Evolutionary conservation across 2,329 filamentous ascomycete species (phyloP).

Genomic region (Fusarium chuoi): DNA sequence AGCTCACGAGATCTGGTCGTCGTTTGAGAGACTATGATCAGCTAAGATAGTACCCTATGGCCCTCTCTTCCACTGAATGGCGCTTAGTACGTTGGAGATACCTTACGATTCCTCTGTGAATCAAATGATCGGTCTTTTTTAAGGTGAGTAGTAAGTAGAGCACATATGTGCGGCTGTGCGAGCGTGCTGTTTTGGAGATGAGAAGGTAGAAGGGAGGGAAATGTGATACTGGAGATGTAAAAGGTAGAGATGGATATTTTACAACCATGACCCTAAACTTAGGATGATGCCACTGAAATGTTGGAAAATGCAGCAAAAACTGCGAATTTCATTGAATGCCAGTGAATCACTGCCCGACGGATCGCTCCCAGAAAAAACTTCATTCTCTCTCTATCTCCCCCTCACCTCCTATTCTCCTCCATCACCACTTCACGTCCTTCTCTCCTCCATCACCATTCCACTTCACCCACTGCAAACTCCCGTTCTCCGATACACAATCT

Average conservation of each 20-base stretch:
- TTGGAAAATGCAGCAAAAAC: background rate
- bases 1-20: background rate
- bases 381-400: background rate
- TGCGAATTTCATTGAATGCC: background rate
- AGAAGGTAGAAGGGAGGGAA: background rate
- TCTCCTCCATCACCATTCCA: background rate
- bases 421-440: background rate
- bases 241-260: background rate
- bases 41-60: background rate
- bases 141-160: no score
- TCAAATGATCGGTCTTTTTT: background rate
- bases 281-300: background rate
- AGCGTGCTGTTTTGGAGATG: background rate
- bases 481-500: background rate
- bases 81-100: no score
- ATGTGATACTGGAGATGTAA: background rate
- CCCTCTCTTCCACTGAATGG: background rate
- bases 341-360: background rate
- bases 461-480: background rate
- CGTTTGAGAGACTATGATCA: background rate
- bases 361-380: background rate
- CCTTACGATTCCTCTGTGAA: background rate
- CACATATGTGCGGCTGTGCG: background rate
- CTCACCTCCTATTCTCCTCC: background rate
- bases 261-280: background rate